These are phyloP conservation scores for Oryza punctata DNA, from an alignment of 176 grass and related monocot genomes.

Conservation along the genomic window DNA sequence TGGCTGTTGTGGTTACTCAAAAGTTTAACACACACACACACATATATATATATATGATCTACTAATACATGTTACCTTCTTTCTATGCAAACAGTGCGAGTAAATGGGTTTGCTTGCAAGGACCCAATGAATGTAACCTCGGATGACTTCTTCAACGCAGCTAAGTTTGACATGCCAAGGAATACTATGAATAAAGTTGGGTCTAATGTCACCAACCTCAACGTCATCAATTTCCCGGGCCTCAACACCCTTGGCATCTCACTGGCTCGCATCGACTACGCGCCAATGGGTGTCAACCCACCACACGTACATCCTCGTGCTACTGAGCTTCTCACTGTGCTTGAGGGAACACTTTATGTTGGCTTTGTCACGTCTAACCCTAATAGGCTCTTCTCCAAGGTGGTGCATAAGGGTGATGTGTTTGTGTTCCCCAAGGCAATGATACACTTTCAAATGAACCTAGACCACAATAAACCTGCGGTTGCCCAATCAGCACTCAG, in stretches of 20 bases:
- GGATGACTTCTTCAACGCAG: conserved; percentile 13
- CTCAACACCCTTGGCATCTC: conserved; percentile 45
- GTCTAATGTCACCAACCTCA: conserved; percentile 24
- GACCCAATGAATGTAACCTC: neutral
- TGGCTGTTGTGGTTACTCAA: no score
- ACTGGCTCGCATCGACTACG: neutral
- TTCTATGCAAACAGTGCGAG: neutral
- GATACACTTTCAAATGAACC: conserved; percentile 25
- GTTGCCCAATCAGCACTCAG: neutral
- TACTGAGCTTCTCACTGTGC: neutral
- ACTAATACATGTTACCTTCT: no score
- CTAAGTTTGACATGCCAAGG: conserved; percentile 11
- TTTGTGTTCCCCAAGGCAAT: neutral
- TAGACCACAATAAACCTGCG: neutral
- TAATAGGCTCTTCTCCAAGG: conserved; percentile 4
- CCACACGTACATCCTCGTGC: neutral
- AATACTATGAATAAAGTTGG: neutral
- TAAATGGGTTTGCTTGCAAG: conserved; percentile 36
- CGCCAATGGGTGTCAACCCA: conserved; percentile 6
- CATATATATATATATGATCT: no score
- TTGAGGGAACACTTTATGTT: conserved; percentile 22
- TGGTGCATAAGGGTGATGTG: conserved; percentile 4
- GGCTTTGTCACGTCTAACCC: conserved; percentile 6
- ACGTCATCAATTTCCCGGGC: neutral
- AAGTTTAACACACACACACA: no score